Conservation (phyloP, 148 eudicot genomes). For the Chenopodium album region DNA sequence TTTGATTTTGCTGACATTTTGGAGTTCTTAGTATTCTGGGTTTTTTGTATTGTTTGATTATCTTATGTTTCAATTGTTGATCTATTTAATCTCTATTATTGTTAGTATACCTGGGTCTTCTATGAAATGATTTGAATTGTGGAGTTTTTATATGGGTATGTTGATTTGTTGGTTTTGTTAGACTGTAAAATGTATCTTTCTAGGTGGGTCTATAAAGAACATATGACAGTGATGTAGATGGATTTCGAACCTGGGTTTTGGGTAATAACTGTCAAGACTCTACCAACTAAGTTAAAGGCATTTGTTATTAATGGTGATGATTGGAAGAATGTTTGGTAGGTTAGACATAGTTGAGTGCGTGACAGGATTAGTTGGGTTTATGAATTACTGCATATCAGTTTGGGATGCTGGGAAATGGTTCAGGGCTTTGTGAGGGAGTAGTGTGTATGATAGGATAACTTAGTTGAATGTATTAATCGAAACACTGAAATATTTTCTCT, state of each 20-base stretch:
- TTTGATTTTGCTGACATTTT: neutral
- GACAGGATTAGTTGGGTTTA: neutral
- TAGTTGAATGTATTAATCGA: neutral
- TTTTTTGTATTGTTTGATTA: neutral
- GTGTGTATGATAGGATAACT: neutral
- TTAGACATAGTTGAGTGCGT: neutral
- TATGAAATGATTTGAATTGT: neutral
- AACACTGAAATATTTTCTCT: neutral
- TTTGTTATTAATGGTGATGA: conserved; percentile 3
- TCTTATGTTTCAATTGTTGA: neutral
- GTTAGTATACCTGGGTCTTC: neutral
- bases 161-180: neutral
- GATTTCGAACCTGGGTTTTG: too few relatives aligned
- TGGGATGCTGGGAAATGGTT: neutral
- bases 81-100: neutral
- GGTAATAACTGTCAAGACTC: too few relatives aligned
- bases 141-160: neutral
- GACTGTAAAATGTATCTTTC: neutral
- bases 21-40: neutral
- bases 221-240: too few relatives aligned
- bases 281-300: too few relatives aligned
- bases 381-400: neutral
- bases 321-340: conserved; percentile 9
- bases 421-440: neutral
- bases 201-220: too few relatives aligned